A percentile compares a stretch with the other conserved stretches of the same genome.
These are phyloP conservation scores for Penicillium cataractarum DNA, from an alignment of 495 filamentous ascomycete genomes.

Conservation along the genomic window DNA sequence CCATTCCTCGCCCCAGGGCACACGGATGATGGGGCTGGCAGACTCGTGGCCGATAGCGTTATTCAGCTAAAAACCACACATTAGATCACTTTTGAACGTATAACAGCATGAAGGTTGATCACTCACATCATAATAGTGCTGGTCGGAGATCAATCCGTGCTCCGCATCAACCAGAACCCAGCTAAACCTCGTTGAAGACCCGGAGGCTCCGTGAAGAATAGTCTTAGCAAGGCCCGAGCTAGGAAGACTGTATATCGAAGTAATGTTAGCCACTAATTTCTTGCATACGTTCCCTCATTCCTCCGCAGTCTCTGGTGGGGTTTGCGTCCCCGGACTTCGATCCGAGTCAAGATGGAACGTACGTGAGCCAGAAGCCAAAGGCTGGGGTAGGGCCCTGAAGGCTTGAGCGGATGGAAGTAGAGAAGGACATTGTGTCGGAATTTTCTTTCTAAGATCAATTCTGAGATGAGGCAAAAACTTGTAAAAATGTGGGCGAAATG, in stretches of 20 bases:
- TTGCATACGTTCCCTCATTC: background rate
- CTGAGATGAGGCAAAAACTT: background rate
- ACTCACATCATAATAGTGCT: slow-evolving; percentile 41
- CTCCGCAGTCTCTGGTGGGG: background rate
- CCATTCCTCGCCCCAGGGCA: slow-evolving; percentile 66
- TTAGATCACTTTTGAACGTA: background rate
- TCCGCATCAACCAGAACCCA: slow-evolving; percentile 83
- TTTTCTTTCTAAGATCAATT: background rate
- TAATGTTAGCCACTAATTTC: background rate
- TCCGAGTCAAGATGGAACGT: slow-evolving; percentile 17
- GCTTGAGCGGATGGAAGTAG: slow-evolving; percentile 25
- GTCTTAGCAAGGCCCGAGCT: slow-evolving; percentile 41
- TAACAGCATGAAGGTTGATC: no score
- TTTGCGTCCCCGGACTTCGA: background rate
- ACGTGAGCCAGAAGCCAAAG: slow-evolving; percentile 48
- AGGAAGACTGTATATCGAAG: slow-evolving; percentile 28
- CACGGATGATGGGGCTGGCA: slow-evolving; percentile 68
- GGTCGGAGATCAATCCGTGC: slow-evolving; percentile 66
- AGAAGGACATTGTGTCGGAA: slow-evolving; percentile 28
- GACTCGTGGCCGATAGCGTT: slow-evolving; percentile 65
- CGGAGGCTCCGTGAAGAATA: slow-evolving; percentile 36
- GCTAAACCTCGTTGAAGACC: slow-evolving; percentile 36
- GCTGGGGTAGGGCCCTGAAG: slow-evolving; percentile 23
- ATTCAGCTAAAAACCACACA: slow-evolving; percentile 24
- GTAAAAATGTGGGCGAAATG: background rate